Evolutionary conservation across 1,284 basidiomycete species (phyloP).

Genomic region (Vanrija pseudolonga): DNA sequence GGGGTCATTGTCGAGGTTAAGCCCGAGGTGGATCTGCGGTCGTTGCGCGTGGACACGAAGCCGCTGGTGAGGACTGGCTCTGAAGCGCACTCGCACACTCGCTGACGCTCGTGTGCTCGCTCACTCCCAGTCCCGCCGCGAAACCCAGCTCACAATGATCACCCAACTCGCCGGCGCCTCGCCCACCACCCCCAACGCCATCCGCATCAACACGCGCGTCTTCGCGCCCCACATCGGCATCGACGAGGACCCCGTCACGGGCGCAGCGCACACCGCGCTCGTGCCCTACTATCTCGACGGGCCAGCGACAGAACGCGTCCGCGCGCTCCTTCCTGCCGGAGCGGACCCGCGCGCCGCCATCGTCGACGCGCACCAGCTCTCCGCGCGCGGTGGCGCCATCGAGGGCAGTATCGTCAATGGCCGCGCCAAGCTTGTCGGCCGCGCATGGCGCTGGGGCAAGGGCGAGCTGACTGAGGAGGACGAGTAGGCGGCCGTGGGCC

Average conservation of each 20-base stretch:
- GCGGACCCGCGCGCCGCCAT: background rate
- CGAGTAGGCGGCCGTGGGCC: too few relatives aligned
- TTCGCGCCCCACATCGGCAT: slow-evolving; percentile 30
- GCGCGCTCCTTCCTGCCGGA: background rate
- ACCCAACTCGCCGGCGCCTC: slow-evolving; percentile 22
- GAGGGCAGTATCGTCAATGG: background rate
- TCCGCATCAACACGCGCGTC: slow-evolving; percentile 23
- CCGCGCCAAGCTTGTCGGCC: slow-evolving; percentile 11
- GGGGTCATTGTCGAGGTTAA: too few relatives aligned
- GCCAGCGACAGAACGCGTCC: background rate
- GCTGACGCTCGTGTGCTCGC: slow-evolving; percentile 1
- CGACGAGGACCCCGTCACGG: slow-evolving; percentile 41
- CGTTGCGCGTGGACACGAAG: too few relatives aligned
- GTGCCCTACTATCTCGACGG: slow-evolving; percentile 29
- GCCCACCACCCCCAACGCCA: background rate
- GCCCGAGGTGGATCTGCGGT: too few relatives aligned
- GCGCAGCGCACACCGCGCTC: slow-evolving; percentile 31
- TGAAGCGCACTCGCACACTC: slow-evolving; percentile 10
- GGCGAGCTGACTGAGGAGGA: too few relatives aligned
- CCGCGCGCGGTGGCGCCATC: slow-evolving; percentile 4
- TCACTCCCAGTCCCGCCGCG: too few relatives aligned
- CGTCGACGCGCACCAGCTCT: slow-evolving; percentile 11
- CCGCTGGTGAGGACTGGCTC: background rate
- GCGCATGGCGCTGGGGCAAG: slow-evolving; percentile 9
- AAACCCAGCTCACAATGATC: slow-evolving; percentile 12